These are phyloP conservation scores for Bondarzewia mesenterica DNA, from an alignment of 1,284 basidiomycete species.

Conservation along the genomic window DNA sequence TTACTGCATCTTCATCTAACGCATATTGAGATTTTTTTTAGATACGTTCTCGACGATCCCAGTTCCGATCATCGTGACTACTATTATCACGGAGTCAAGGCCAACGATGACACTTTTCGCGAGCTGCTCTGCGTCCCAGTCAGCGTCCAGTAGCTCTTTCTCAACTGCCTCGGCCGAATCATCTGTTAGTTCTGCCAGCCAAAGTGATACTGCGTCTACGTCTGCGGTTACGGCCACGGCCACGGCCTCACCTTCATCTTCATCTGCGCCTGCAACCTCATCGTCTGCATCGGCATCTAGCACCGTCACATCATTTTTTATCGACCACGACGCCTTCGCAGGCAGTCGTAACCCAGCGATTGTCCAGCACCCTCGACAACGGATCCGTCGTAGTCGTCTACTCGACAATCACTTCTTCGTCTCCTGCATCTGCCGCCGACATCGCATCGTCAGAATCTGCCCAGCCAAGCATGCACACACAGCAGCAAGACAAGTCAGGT, in stretches of 20 bases:
- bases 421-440: background rate
- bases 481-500: background rate
- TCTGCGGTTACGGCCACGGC: background rate
- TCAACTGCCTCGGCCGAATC: background rate
- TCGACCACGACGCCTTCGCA: slow-evolving; percentile 8
- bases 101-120: slow-evolving; percentile 33
- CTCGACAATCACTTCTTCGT: slow-evolving; percentile 2
- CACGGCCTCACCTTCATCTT: background rate
- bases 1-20: background rate
- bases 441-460: background rate
- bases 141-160: background rate
- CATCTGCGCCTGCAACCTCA: background rate
- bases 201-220: background rate
- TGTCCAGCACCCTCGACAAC: slow-evolving; percentile 7
- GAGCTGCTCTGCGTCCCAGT: slow-evolving; percentile 17
- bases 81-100: slow-evolving; percentile 20
- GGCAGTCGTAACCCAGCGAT: slow-evolving; percentile 2
- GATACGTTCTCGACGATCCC: slow-evolving; percentile 24
- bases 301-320: background rate
- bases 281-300: background rate
- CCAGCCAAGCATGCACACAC: background rate
- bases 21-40: too few species aligned
- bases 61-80: slow-evolving; percentile 27
- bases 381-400: slow-evolving; percentile 2
- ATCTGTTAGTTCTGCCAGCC: background rate